Evolutionary conservation across 2,329 filamentous ascomycete species (phyloP), one percentile per base, ranked within the genome.

Genomic region (Epichloe baconii): DNA sequence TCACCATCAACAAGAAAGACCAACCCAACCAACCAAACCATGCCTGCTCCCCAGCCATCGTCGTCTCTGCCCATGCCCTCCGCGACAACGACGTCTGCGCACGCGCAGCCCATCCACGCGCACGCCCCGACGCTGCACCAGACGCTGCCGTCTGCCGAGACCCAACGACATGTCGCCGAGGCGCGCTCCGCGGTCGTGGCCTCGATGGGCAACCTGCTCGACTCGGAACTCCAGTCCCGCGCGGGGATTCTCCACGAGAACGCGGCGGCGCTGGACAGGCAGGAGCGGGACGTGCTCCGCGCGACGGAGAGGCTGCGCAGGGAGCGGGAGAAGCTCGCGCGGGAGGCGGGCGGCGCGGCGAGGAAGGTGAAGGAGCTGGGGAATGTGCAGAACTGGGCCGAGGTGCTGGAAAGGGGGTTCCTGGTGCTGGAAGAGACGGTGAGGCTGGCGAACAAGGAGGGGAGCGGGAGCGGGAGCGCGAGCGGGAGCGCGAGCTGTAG

Each of bases 331-430:
- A 77, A 79, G 65, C 75, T 87, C 61, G 76, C 79, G 57, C 76
- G 76, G 57, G 72, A 87, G 58, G 80, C 81, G 5, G 77, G 78
- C 57, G 75, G 74, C 52, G 82, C 82, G 37, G 77, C 78, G 44
- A 75, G 76, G 56, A 76, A 75, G 61, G 70, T 91, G 53, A 90
- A 89, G 69, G 86, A 89, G 72, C 72, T 89, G 54, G 86, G 86
- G 23, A 83, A 89, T 63, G 78, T 91, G 62, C 86, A 91, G 73
- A 90, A 90, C 65, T 93, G 86, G 86, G 85, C 86, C 21, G 87
- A 93, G 75, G 80, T 89, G 68, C 72, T 91, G 61, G 86, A 83
- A 72, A 66, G 79, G 53, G 83, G 83, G 57, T 81, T 85, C 56
- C 56, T 83, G 51, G 74, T 82, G 44, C 62, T 85, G 6, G 79